Evolutionary conservation across 2,329 filamentous ascomycete species (phyloP), one percentile per base, ranked within the genome.

Genomic region (Rhynchosporium agropyri): DNA sequence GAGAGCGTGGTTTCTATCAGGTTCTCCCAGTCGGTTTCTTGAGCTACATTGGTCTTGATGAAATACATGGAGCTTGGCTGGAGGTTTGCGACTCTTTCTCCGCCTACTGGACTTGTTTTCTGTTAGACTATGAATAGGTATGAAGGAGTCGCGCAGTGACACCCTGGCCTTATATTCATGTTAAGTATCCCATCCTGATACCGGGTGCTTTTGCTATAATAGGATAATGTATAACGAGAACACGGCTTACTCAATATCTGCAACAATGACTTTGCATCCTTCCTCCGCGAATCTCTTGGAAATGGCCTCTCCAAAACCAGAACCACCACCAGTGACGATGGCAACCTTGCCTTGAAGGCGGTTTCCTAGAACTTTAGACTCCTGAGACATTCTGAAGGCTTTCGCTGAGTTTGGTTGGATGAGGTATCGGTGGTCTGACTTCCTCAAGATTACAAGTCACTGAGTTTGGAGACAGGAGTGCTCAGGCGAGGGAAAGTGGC

Each of bases 301-400:
- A 58, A 89, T 88, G 40, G 81, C 85, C 61, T 81, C 83, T 60
- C 86, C 86, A 67, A 89, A 89, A 2, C 87, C 87, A 10, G 83
- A 84, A 2, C 83, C 85, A 7, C 79, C 86, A 54, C 86, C 84
- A 13, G 83, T 85, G 28, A 86, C 79, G 59, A 86, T 80, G 60
- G 83, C 83, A 7, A 85, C 81, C 72, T 84, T 85, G 67, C 79
- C 80, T 58, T 79, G 73, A 48, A 85, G 77, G 66, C 80, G 76
- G 66, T 13, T 66, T 33, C 68, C 67, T 42, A 72, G 63, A 20
- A 68, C 38, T 46, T 67, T 69, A 33, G 56, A 59, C 48, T 68
- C 67, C 33, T 61, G 56, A 15, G 60, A 38, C 65, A 69, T 69
- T 51, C 53, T 66, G 49, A 80, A 77, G 1, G 78, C 80, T 4